Conservation (phyloP, 345 rosid genomes). For the Hirschfeldia incana region DNA sequence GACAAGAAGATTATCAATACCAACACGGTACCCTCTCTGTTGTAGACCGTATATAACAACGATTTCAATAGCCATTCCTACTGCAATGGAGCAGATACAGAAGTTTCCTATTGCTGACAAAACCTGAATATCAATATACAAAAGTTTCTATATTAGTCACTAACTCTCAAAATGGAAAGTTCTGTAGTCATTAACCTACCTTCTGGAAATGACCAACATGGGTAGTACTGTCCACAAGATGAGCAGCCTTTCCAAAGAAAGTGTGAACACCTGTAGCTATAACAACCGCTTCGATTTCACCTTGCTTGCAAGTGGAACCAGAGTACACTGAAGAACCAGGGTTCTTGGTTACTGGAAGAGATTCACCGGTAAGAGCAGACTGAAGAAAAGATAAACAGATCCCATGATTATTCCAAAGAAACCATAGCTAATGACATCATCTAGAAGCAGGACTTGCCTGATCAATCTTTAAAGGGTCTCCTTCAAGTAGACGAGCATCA, state of each 20-base stretch:
- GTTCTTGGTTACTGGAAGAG: constrained; percentile 67
- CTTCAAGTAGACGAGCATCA: constrained; percentile 72
- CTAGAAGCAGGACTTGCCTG: constrained; percentile 39
- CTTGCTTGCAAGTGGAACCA: constrained; percentile 92
- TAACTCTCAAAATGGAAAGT: background rate
- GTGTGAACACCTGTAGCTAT: constrained; percentile 91
- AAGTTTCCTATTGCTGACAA: constrained; percentile 87
- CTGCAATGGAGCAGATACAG: constrained; percentile 90
- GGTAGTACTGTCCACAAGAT: constrained; percentile 83
- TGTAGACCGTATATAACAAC: constrained; percentile 59
- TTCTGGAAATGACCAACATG: constrained; percentile 91
- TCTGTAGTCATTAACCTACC: constrained; percentile 41
- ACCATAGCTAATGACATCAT: background rate
- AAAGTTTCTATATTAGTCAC: background rate
- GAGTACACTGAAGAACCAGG: constrained; percentile 82
- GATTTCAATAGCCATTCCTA: constrained; percentile 76
- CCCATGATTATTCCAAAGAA: constrained; percentile 16
- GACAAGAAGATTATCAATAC: constrained; percentile 59
- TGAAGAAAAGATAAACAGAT: constrained; percentile 23
- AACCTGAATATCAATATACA: constrained; percentile 46
- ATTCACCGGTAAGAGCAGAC: constrained; percentile 63
- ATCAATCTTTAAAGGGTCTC: constrained; percentile 74
- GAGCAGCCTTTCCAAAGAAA: constrained; percentile 95
- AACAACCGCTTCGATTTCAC: constrained; percentile 89
- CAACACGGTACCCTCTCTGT: constrained; percentile 53